Evolutionary conservation across 2,329 filamentous ascomycete species (phyloP), one percentile per base, ranked within the genome.

Genomic region (Colletotrichum sublineola): DNA sequence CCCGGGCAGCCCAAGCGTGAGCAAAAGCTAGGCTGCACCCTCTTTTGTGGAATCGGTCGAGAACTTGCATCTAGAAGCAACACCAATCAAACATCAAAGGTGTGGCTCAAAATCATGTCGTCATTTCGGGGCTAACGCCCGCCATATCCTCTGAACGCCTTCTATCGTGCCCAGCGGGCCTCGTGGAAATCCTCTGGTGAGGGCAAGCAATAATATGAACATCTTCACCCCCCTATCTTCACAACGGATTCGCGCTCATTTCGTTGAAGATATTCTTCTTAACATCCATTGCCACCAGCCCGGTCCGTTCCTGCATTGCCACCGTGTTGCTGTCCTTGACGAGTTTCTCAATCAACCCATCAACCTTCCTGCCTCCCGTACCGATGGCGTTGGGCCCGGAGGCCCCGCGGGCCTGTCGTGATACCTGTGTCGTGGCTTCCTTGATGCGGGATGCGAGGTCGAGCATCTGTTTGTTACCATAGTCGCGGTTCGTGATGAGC

Each of bases 401-500:
- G 64, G 79, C 80, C 5, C 76, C 76, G n/a, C 80, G 74, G 29
- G 74, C 75, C 48, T 69, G 71, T 38, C 83, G 79, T 73, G 82
- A 75, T 55, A 86, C 77, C 33, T 77, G 75, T 24, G 73, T 71
- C 9, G 85, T 89, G 2, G 91, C 90, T 75, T 94, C 91, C 76
- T 88, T 87, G 76, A 97, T 92, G 84, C 97, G 98, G 75, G 91
- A 90, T 52, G 93, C 93, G 55, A 98, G 86, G 81, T 99, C 96
- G 61, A 92, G 86, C 83, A 99, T 96, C 82, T 98, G 95, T 82
- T 95, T 96, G 78, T 93, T 97, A 64, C 92, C 93, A 80, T 95
- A 99, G 77, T 98, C 96, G 74, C 95, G 93, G 79, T 97, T 98
- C 68, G 94, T 95, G 77, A 97, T 92, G 5, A 98, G 88, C 31